These are phyloP conservation scores for Trichoderma guizhouense DNA, from an alignment of 2,329 filamentous ascomycete genomes.

Conservation along the genomic window DNA sequence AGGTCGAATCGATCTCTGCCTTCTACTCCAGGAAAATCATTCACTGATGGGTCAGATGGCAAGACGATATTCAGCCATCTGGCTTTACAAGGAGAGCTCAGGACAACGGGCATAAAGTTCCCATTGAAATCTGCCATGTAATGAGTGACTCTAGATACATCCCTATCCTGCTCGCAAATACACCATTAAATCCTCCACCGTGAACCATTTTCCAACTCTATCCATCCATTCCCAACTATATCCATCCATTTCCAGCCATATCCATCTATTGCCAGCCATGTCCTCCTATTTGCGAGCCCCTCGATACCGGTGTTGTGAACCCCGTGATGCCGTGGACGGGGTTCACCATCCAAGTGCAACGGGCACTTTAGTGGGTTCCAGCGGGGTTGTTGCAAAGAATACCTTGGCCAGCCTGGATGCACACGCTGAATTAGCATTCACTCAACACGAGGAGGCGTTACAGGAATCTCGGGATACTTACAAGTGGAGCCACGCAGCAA, in stretches of 20 bases:
- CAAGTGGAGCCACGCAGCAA: too few species aligned
- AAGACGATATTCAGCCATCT: background rate
- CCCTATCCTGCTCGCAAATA: background rate
- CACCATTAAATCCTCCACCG: background rate
- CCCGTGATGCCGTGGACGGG: background rate
- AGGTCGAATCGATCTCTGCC: too few species aligned
- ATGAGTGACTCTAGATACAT: background rate
- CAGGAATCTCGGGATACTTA: too few species aligned
- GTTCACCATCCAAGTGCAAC: background rate
- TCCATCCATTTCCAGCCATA: background rate
- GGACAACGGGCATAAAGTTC: background rate
- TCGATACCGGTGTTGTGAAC: background rate
- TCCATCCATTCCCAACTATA: background rate
- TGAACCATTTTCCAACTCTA: background rate
- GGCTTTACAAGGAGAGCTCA: rapidly evolving
- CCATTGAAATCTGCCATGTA: background rate
- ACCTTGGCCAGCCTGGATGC: background rate
- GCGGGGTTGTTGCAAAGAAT: background rate
- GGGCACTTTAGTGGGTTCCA: background rate
- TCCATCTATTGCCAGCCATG: too few species aligned
- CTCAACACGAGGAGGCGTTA: too few species aligned
- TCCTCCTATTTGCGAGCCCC: background rate
- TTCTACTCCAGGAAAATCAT: rapidly evolving
- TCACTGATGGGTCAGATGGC: too few species aligned
- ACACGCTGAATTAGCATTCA: too few species aligned